Conservation (phyloP, 805 yeast genomes). For the Lipomyces yamanashiensis region DNA sequence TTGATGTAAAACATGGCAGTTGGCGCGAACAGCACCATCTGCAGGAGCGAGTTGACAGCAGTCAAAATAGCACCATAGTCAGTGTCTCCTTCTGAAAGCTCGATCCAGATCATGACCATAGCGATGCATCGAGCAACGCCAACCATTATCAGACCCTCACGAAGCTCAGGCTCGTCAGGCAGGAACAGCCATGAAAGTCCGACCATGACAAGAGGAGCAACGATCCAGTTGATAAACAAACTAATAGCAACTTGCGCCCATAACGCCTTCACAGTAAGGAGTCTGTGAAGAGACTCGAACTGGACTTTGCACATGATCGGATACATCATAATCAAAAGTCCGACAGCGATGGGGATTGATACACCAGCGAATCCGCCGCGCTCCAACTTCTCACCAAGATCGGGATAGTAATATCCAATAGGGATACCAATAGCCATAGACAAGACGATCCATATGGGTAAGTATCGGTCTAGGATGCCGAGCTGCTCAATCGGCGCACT, state of each 20-base stretch:
- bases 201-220: conserved; percentile 62
- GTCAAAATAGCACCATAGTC: conserved; percentile 59
- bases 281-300: conserved; percentile 52
- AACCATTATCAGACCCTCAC: conserved; percentile 62
- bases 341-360: conserved; percentile 48
- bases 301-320: conserved; percentile 61
- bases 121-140: conserved; percentile 67
- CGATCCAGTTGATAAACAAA: conserved; percentile 57
- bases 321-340: conserved; percentile 60
- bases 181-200: conserved; percentile 59
- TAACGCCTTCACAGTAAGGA: conserved; percentile 39
- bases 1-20: conserved; percentile 55
- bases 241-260: conserved; percentile 49
- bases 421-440: conserved; percentile 41
- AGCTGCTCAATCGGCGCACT: conserved; percentile 30
- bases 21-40: conserved; percentile 59
- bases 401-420: conserved; percentile 40
- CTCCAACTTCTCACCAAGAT: conserved; percentile 33
- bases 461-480: conserved; percentile 37
- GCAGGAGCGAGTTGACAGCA: conserved; percentile 56
- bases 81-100: conserved; percentile 58
- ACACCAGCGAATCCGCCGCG: conserved; percentile 39
- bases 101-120: conserved; percentile 63
- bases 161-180: conserved; percentile 54
- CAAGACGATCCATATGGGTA: conserved; percentile 41